phyloP scores from a whole-genome alignment of 345 rosid genomes.

The Erucastrum elatum region DNA sequence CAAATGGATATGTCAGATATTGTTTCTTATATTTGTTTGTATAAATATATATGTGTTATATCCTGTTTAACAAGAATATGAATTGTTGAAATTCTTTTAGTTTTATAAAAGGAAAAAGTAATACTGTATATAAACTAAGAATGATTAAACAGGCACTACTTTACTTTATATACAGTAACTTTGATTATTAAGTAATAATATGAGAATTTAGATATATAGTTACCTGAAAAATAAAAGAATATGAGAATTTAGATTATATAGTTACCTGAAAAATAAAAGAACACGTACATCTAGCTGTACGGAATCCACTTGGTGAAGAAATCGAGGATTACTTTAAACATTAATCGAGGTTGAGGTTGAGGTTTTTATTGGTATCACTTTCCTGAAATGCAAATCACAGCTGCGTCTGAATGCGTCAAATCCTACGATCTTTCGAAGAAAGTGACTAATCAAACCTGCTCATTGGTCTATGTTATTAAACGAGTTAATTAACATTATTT shows the following conservation, averaged over 20 bases:
- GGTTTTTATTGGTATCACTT: slow-evolving; percentile 6
- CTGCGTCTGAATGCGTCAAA: slow-evolving; percentile 34
- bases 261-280: background rate
- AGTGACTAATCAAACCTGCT: slow-evolving; percentile 14
- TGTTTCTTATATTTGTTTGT: slow-evolving; percentile 17
- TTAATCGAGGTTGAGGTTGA: background rate
- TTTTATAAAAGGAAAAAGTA: background rate
- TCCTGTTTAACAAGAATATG: background rate
- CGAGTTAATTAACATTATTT: slow-evolving; percentile 3
- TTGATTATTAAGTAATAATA: background rate
- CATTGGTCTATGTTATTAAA: slow-evolving; percentile 25
- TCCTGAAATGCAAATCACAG: slow-evolving; percentile 28
- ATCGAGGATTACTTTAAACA: slow-evolving; percentile 1
- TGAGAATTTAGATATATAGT: background rate
- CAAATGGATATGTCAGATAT: slow-evolving; percentile 40
- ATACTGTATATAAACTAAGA: background rate
- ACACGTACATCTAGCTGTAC: slow-evolving; percentile 36
- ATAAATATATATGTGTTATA: background rate
- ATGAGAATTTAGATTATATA: background rate
- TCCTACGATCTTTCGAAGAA: slow-evolving; percentile 28
- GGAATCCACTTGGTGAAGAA: slow-evolving; percentile 32
- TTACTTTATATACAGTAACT: background rate
- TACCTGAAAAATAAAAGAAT: background rate
- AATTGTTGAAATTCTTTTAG: background rate
- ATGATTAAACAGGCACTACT: background rate